These are phyloP conservation scores for Balakata baccata DNA, from an alignment of 345 rosid species.

Conservation along the genomic window DNA sequence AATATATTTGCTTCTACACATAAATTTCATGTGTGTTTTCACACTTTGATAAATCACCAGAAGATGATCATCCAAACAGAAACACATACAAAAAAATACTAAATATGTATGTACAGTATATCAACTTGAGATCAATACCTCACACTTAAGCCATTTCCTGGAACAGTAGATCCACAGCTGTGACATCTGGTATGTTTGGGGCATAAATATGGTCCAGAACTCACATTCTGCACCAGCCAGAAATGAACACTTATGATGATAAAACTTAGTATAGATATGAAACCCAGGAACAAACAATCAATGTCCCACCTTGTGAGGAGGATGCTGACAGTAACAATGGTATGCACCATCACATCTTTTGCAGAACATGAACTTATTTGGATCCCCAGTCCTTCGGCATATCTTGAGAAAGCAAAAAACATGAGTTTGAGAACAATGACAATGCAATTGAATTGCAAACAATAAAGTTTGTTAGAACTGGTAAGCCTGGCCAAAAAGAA, in stretches of 20 bases:
- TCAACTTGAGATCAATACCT: slow-evolving; percentile 45
- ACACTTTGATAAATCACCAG: neutral
- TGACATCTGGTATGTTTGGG: slow-evolving; percentile 92
- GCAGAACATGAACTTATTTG: slow-evolving; percentile 94
- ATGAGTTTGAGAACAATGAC: slow-evolving; percentile 12
- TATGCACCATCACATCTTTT: slow-evolving; percentile 94
- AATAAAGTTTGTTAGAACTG: slow-evolving; percentile 6
- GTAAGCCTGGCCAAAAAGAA: neutral
- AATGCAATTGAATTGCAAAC: neutral
- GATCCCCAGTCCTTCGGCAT: slow-evolving; percentile 88
- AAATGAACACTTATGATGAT: slow-evolving; percentile 7
- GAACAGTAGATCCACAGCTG: slow-evolving; percentile 94
- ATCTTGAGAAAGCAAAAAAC: slow-evolving; percentile 40
- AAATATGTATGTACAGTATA: neutral
- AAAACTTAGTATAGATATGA: slow-evolving; percentile 18
- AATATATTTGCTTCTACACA: no score
- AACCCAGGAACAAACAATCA: slow-evolving; percentile 15
- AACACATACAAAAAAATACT: neutral
- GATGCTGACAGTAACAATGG: slow-evolving; percentile 99
- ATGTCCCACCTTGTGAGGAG: slow-evolving; percentile 85
- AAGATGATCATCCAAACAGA: neutral
- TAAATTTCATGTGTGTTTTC: neutral
- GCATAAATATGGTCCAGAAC: slow-evolving; percentile 95
- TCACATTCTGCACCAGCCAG: slow-evolving; percentile 66
- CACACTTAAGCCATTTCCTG: slow-evolving; percentile 97